phyloP scores from a whole-genome alignment of 2,329 filamentous ascomycete species.

The Coniochaeta sp. region DNA sequence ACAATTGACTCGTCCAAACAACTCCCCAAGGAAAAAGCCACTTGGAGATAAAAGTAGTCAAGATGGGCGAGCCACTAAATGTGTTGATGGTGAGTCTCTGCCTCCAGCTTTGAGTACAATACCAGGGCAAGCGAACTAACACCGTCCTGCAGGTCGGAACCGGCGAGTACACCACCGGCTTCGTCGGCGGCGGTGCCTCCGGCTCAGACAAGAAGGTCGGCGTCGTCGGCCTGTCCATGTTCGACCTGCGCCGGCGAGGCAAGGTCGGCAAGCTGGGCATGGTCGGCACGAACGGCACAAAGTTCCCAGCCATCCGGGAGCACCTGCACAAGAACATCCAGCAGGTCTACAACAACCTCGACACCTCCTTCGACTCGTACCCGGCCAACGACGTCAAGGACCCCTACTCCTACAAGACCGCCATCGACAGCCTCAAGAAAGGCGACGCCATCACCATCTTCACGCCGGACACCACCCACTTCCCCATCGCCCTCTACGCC shows the following conservation, averaged over 20 bases:
- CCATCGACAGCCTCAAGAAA: slow-evolving; percentile 73
- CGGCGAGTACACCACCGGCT: slow-evolving; percentile 94
- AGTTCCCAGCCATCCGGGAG: slow-evolving; percentile 84
- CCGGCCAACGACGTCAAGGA: slow-evolving; percentile 67
- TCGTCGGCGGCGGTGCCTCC: slow-evolving; percentile 75
- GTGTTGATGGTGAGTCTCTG: slow-evolving; percentile 56
- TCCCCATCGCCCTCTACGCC: slow-evolving; percentile 84
- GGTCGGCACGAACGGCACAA: slow-evolving; percentile 82
- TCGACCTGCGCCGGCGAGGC: slow-evolving; percentile 79
- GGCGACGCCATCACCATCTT: slow-evolving; percentile 94
- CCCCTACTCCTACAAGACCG: slow-evolving; percentile 76
- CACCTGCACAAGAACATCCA: slow-evolving; percentile 85
- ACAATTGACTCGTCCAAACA: not conserved
- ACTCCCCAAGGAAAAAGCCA: too few species aligned
- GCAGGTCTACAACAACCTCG: slow-evolving; percentile 79
- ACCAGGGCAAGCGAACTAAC: slow-evolving; percentile 9
- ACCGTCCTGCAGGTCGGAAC: slow-evolving; percentile 63
- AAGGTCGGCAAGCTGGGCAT: slow-evolving; percentile 83
- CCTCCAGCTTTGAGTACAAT: not conserved
- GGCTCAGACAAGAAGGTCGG: slow-evolving; percentile 94
- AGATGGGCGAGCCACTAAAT: slow-evolving; percentile 49
- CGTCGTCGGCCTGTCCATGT: slow-evolving; percentile 82
- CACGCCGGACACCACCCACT: slow-evolving; percentile 89
- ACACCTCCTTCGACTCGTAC: slow-evolving; percentile 79
- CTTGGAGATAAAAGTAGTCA: slow-evolving; percentile 7